A percentile compares a stretch with the other conserved stretches of the same genome.
phyloP scores from a whole-genome alignment of 1,284 basidiomycete species.

The Blastosporella zonata region DNA sequence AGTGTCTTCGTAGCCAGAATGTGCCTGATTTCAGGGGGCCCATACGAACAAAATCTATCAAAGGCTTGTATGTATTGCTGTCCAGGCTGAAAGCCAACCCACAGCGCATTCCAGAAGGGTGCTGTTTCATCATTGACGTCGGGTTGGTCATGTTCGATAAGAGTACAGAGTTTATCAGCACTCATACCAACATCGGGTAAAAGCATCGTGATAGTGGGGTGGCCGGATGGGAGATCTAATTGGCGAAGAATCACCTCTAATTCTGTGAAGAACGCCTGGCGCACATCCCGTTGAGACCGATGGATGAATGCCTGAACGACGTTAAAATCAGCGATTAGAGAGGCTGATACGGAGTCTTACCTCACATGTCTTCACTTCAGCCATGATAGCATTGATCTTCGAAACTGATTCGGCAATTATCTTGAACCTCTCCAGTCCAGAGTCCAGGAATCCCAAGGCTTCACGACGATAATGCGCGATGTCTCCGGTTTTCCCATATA shows the following conservation, averaged over 20 bases:
- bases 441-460: conserved; percentile 7
- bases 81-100: no score
- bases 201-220: conserved; percentile 18
- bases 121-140: not conserved
- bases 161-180: conserved; percentile 2
- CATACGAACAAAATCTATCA: conserved; percentile 10
- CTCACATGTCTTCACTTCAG: not conserved
- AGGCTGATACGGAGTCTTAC: not conserved
- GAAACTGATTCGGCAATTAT: not conserved
- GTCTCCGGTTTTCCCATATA: conserved; percentile 16
- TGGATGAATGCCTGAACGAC: not conserved
- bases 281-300: not conserved
- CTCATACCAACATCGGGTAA: conserved; percentile 1
- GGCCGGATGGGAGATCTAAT: conserved; percentile 16
- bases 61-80: not conserved
- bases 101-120: no score
- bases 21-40: conserved; percentile 14
- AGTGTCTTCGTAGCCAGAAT: conserved; percentile 17
- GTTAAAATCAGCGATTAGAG: not conserved
- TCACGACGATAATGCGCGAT: conserved; percentile 17
- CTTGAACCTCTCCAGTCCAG: not conserved
- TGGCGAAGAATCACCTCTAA: conserved; percentile 10
- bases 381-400: not conserved
- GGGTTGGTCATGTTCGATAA: not conserved
- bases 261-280: conserved; percentile 9